Percentiles rank a stretch among this genome's conserved stretches.
These are phyloP conservation scores for Lyophyllum atratum DNA, from an alignment of 768 basidiomycete genomes.

Conservation along the genomic window DNA sequence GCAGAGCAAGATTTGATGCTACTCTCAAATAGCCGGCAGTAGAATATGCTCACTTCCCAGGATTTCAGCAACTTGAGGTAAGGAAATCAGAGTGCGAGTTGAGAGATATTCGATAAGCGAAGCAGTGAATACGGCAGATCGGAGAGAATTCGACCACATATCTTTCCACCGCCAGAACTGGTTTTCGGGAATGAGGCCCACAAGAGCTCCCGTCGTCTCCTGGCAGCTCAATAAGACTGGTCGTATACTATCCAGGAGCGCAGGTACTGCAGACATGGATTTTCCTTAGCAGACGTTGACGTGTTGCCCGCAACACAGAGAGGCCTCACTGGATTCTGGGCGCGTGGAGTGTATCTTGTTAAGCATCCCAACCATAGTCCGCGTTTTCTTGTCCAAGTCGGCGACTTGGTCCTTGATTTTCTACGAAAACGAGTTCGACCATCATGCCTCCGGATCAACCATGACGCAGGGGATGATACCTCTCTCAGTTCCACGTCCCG, in stretches of 20 bases:
- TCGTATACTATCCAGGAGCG: slow-evolving; percentile 55
- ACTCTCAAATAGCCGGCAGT: neutral
- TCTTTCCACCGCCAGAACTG: slow-evolving; percentile 88
- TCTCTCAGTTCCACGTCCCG: slow-evolving; percentile 65
- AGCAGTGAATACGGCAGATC: slow-evolving; percentile 66
- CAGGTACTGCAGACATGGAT: slow-evolving; percentile 48
- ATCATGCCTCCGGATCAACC: neutral
- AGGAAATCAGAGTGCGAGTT: slow-evolving; percentile 56
- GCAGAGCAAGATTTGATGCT: slow-evolving; percentile 36
- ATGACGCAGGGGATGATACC: slow-evolving; percentile 37
- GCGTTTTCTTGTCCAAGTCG: slow-evolving; percentile 74
- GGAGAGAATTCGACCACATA: slow-evolving; percentile 74
- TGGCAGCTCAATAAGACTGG: slow-evolving; percentile 59
- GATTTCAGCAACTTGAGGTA: slow-evolving; percentile 49
- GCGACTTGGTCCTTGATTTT: slow-evolving; percentile 79
- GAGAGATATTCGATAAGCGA: slow-evolving; percentile 68
- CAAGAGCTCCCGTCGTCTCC: slow-evolving; percentile 52
- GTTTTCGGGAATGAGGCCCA: slow-evolving; percentile 60
- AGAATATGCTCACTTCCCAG: slow-evolving; percentile 63
- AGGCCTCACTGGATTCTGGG: slow-evolving; percentile 50
- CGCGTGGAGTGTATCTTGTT: slow-evolving; percentile 83
- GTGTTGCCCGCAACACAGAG: neutral
- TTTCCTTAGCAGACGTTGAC: slow-evolving; percentile 3
- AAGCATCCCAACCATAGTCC: slow-evolving; percentile 71
- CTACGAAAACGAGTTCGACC: slow-evolving; percentile 39